Base-by-base conservation (phyloP, 768 basidiomycete species). In the Boletus rubropictus region DNA sequence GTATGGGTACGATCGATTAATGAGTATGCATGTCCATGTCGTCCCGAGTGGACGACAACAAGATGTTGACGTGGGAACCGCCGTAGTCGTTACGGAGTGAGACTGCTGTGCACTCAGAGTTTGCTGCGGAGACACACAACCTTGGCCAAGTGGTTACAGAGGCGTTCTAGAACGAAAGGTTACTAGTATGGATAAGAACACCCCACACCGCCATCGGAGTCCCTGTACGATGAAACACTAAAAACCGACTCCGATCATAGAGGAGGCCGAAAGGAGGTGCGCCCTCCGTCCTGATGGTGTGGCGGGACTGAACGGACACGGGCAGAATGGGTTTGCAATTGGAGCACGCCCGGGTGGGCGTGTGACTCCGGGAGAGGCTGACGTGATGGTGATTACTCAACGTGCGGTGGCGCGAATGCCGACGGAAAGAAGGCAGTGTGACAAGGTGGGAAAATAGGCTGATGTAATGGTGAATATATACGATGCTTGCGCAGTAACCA, bases 401-500 rank as follows among this genome's bases (percentile, higher is more conserved):
- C 11, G 28, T 25, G 39, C 24, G 36, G 33, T 27, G 57, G 50
- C 57, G 57, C 36, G 36, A 17, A 20, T 15, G 32, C 62, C 56
- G 61, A 52, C 56, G 40, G 47, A 37, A 31, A 38, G 36, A 8
- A 39, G 56, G 63, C 64, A 42, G 66, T 63, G 63, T 55, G 53
- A 43, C n/a, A 41, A 10, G 44, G 61, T 67, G 65, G 52, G 65
- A 65, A 60, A 49, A 7, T 20, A 9, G 12, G 59, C 60, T 68
- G 64, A 66, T 66, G 52, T 65, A 63, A 68, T 46, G 36, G 51
- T 63, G 53, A 55, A 57, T 68, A 66, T 66, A 68, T 68, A 62
- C 60, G 43, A 31, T 44, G 52, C 50, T 50, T 58, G 60, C 65
- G 65, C 65, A 66, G 64, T 55, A 64, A 9, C 36, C 37, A 44